Conservation (phyloP, 345 rosid genomes). For the Populus deltoides region DNA sequence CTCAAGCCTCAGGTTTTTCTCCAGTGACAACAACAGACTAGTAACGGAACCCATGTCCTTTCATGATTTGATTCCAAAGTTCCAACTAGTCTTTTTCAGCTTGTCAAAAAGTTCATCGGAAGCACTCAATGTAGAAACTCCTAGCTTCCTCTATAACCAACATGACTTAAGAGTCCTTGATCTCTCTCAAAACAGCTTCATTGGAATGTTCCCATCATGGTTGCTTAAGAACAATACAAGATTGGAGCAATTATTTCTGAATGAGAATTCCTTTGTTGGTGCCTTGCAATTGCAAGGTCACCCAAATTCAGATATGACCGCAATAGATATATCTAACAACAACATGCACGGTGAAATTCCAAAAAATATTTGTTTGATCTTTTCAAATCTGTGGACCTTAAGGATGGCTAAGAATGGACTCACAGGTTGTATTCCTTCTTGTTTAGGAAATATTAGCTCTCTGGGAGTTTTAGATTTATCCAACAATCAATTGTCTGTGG, state of each 20-base stretch:
- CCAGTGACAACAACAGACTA: not conserved
- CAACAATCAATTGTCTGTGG: not conserved
- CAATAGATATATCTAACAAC: conserved; percentile 10
- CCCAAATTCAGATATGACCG: not conserved
- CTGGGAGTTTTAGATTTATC: conserved; percentile 10
- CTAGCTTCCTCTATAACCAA: conserved; percentile 5
- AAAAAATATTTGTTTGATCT: not conserved
- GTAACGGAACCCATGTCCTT: not conserved
- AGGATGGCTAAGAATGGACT: conserved; percentile 9
- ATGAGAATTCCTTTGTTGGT: not conserved
- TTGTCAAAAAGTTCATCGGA: not conserved
- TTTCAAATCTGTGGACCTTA: not conserved
- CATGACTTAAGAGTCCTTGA: conserved; percentile 3
- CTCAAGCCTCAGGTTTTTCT: conserved; percentile 8
- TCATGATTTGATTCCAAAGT: not conserved
- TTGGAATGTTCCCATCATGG: conserved; percentile 22
- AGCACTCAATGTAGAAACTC: not conserved
- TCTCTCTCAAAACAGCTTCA: not conserved
- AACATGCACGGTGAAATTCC: conserved; percentile 10
- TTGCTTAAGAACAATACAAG: conserved; percentile 26
- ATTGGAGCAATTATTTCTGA: not conserved
- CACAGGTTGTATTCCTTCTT: conserved; percentile 22
- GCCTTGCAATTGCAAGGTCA: not conserved
- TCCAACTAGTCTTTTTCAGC: not conserved
- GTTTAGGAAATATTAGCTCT: not conserved